A percentile compares a stretch with the other conserved stretches of the same genome.
These are phyloP conservation scores for Xylaria castorea DNA, from an alignment of 495 filamentous ascomycete species.

Conservation along the genomic window DNA sequence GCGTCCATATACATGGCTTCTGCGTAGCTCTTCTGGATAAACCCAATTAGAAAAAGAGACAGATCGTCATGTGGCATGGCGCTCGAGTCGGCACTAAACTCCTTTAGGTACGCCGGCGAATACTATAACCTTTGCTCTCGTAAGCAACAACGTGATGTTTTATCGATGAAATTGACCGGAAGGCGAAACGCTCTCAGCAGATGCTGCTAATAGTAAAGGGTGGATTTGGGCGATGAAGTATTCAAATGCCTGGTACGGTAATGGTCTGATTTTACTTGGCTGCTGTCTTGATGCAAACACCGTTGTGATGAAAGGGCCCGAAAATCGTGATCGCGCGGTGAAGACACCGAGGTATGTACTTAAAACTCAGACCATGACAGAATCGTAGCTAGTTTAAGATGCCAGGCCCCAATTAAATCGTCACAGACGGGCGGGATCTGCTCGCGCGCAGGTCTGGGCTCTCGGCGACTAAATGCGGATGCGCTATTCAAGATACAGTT, in stretches of 20 bases:
- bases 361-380: not conserved
- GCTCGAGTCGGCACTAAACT: not conserved
- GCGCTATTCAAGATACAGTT: not conserved
- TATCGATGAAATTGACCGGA: not conserved
- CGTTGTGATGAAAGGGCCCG: not conserved
- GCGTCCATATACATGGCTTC: not conserved
- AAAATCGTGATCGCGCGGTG: not conserved
- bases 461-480: not conserved
- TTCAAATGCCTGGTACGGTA: not conserved
- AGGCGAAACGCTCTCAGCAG: not conserved
- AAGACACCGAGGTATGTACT: conserved; percentile 4
- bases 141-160: not conserved
- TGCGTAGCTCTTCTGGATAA: not conserved
- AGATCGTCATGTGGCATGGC: not conserved
- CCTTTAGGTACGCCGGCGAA: not conserved
- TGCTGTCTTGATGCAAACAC: conserved; percentile 1
- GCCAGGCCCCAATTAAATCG: conserved; percentile 9
- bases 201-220: not conserved
- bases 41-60: not conserved
- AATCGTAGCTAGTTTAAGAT: not conserved
- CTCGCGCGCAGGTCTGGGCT: not conserved
- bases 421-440: conserved; percentile 18
- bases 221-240: not conserved
- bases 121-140: not conserved
- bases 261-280: conserved; percentile 1